Percentiles rank a stretch among this genome's conserved stretches.
These are phyloP conservation scores for Colletotrichum sp. DNA, from an alignment of 2,329 filamentous ascomycete species.

Conservation along the genomic window DNA sequence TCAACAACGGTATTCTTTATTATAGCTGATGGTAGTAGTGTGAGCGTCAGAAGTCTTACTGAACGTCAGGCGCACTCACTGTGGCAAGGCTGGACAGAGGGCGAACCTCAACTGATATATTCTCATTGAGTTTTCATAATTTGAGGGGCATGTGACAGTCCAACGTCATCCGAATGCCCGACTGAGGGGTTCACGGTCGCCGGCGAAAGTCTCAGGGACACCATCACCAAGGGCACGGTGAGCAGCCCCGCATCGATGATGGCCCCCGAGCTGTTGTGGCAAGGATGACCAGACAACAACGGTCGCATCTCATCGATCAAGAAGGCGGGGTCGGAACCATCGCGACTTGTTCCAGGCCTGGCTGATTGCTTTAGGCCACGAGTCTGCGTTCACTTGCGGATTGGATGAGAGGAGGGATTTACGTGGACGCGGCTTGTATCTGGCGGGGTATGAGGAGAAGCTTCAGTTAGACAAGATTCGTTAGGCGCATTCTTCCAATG, in stretches of 20 bases:
- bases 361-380: not conserved
- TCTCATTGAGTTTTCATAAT: not conserved
- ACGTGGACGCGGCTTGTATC: not conserved
- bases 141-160: not conserved
- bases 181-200: not conserved
- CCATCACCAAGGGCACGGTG: constrained; percentile 4
- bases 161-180: not conserved
- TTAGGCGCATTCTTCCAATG: not conserved
- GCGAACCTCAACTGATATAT: not conserved
- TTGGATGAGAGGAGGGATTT: not conserved
- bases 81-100: not conserved
- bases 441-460: not conserved
- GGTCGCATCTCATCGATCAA: not conserved
- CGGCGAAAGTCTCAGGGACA: not conserved
- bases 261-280: not conserved
- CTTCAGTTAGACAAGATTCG: not conserved
- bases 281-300: not conserved
- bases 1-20: not conserved
- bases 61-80: fast-evolving
- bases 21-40: not conserved
- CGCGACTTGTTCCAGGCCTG: not conserved
- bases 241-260: not conserved
- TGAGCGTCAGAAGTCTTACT: not conserved
- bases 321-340: not conserved
- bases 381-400: not conserved